Conservation (phyloP, 2,329 filamentous ascomycete species). For the Colletotrichum gigasporum region DNA sequence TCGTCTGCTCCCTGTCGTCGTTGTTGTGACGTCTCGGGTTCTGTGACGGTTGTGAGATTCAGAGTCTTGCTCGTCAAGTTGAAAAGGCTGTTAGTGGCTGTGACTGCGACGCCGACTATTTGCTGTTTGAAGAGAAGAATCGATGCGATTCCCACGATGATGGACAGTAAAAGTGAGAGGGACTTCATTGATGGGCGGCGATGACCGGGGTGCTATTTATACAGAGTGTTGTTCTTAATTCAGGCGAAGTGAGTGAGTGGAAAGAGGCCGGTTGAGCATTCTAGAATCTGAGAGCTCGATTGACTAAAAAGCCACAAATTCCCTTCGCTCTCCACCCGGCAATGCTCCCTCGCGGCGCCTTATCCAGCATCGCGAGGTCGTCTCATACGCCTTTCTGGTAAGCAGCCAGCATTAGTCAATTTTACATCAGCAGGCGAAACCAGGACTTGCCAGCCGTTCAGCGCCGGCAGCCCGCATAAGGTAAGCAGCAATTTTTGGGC, state of each 20-base stretch:
- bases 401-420: conserved; percentile 37
- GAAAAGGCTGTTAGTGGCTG: conserved; percentile 20
- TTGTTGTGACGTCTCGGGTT: conserved; percentile 17
- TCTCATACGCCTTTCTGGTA: conserved; percentile 21
- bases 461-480: not conserved
- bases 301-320: not conserved
- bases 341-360: not conserved
- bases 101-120: conserved; percentile 34
- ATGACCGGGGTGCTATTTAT: conserved; percentile 3
- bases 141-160: conserved; percentile 41
- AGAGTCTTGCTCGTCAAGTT: conserved; percentile 15
- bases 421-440: conserved; percentile 39
- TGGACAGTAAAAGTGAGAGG: conserved; percentile 39
- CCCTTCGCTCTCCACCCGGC: not conserved
- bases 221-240: not conserved
- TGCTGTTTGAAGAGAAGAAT: conserved; percentile 38
- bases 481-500: too few relatives aligned
- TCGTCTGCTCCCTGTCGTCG: conserved; percentile 19
- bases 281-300: not conserved
- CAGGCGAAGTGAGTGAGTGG: not conserved
- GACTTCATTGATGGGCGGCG: conserved; percentile 39
- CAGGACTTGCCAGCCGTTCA: not conserved
- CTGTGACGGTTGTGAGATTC: not conserved
- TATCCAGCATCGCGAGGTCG: not conserved
- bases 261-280: not conserved